A percentile compares a stretch with the other conserved stretches of the same genome.
Conservation (phyloP, 2,329 filamentous ascomycete species). For the Penicillium sp. region DNA sequence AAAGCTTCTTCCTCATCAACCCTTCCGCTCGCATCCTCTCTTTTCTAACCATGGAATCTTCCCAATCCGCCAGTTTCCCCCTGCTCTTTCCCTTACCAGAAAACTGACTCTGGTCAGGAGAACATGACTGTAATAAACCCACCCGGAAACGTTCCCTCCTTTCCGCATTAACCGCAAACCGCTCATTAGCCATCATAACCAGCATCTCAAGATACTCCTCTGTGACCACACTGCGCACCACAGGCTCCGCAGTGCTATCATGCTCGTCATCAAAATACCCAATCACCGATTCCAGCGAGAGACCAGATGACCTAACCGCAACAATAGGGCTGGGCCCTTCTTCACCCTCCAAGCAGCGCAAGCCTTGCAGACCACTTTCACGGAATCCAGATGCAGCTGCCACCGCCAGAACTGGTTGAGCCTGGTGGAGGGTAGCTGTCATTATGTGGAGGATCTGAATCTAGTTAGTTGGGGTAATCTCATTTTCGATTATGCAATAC, state of each 20-base stretch:
- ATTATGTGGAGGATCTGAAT: slow-evolving; percentile 82
- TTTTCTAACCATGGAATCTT: slow-evolving; percentile 38
- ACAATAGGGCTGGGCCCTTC: slow-evolving; percentile 67
- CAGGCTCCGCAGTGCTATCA: slow-evolving; percentile 32
- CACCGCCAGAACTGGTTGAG: slow-evolving; percentile 72
- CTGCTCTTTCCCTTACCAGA: slow-evolving; percentile 16
- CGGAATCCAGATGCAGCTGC: slow-evolving; percentile 82
- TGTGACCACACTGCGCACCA: slow-evolving; percentile 51
- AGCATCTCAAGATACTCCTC: slow-evolving; percentile 67
- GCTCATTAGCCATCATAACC: slow-evolving; percentile 68
- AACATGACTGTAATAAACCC: slow-evolving; percentile 28
- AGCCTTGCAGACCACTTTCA: slow-evolving; percentile 72
- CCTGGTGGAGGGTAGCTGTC: slow-evolving; percentile 70
- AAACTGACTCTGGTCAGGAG: not conserved
- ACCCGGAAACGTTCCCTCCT: slow-evolving; percentile 41
- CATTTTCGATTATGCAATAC: not conserved
- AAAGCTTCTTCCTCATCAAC: slow-evolving; percentile 33
- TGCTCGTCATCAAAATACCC: slow-evolving; percentile 50
- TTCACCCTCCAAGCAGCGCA: slow-evolving; percentile 54
- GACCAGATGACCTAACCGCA: slow-evolving; percentile 78
- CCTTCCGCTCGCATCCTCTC: slow-evolving; percentile 45
- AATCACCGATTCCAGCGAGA: slow-evolving; percentile 78
- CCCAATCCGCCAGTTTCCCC: slow-evolving; percentile 32
- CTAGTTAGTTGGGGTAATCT: not conserved
- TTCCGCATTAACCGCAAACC: slow-evolving; percentile 42